Conservation (phyloP, 2,329 filamentous ascomycete genomes). For the Elsinoe perseae region DNA sequence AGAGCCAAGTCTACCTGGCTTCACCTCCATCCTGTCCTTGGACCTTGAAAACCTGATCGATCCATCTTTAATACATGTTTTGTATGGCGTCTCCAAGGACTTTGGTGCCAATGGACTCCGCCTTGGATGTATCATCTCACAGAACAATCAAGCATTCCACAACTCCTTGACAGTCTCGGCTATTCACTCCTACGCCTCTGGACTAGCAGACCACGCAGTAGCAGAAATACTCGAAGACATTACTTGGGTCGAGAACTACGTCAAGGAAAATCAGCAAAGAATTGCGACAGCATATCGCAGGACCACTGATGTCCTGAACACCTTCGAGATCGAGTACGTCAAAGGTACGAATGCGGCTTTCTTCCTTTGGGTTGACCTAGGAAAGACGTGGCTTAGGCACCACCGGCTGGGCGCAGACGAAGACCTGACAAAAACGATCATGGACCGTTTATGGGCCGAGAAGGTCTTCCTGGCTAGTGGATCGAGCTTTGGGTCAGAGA, state of each 20-base stretch:
- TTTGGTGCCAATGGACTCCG: slow-evolving; percentile 30
- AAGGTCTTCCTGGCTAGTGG: slow-evolving; percentile 47
- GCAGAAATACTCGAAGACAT: slow-evolving; percentile 30
- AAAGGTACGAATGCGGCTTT: slow-evolving; percentile 39
- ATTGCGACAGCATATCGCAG: slow-evolving; percentile 22
- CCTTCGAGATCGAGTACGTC: slow-evolving; percentile 33
- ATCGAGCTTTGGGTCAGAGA: slow-evolving; percentile 39
- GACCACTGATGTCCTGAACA: slow-evolving; percentile 21
- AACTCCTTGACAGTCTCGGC: slow-evolving; percentile 23
- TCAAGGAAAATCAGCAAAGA: slow-evolving; percentile 18
- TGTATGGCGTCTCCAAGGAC: slow-evolving; percentile 32
- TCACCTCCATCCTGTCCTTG: slow-evolving; percentile 25
- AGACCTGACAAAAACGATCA: slow-evolving; percentile 40
- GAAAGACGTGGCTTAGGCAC: slow-evolving; percentile 18
- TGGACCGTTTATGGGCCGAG: slow-evolving; percentile 36
- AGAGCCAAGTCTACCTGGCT: slow-evolving; percentile 17
- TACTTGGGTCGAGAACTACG: slow-evolving; percentile 23
- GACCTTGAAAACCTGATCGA: slow-evolving; percentile 20
- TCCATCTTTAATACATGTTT: slow-evolving; percentile 24
- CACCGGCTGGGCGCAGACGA: slow-evolving; percentile 22
- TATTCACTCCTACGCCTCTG: slow-evolving; percentile 24
- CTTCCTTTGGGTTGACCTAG: slow-evolving; percentile 40
- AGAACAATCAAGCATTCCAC: slow-evolving; percentile 24
- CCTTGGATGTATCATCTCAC: slow-evolving; percentile 25
- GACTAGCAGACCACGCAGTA: slow-evolving; percentile 27